These are phyloP conservation scores for Eucalyptus pauciflora DNA, from an alignment of 345 rosid genomes.

Conservation along the genomic window DNA sequence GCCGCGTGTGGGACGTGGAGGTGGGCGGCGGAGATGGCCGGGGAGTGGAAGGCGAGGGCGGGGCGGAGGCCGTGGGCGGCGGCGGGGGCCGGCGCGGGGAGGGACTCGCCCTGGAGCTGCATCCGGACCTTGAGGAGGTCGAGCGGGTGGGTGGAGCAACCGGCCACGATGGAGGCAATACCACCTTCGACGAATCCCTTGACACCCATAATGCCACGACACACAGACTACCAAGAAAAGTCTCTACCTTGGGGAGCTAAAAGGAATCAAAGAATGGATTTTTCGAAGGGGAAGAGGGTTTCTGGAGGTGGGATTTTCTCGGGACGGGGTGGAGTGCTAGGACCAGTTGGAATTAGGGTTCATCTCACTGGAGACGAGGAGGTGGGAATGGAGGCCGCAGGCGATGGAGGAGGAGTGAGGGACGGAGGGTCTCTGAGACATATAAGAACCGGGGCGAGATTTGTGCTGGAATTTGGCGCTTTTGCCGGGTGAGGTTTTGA, in stretches of 20 bases:
- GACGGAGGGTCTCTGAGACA: constrained; percentile 70
- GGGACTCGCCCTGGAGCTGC: constrained; percentile 73
- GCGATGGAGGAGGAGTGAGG: constrained; percentile 70
- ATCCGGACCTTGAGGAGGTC: constrained; percentile 79
- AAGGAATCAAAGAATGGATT: neutral
- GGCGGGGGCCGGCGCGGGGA: neutral
- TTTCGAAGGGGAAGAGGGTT: neutral
- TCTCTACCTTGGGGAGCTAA: neutral
- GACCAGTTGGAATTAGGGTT: constrained; percentile 43
- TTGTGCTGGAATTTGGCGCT: neutral
- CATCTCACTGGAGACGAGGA: constrained; percentile 61
- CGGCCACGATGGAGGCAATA: constrained; percentile 61
- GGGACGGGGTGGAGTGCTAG: neutral
- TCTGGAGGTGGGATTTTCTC: too few relatives aligned
- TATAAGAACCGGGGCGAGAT: constrained; percentile 4
- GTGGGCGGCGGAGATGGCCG: constrained; percentile 22
- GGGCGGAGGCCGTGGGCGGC: constrained; percentile 28
- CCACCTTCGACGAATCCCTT: constrained; percentile 82
- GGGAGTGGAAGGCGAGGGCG: constrained; percentile 16
- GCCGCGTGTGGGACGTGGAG: neutral
- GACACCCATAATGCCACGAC: constrained; percentile 32
- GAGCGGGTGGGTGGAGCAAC: constrained; percentile 79
- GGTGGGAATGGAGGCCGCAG: constrained; percentile 59
- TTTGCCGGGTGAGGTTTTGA: neutral
- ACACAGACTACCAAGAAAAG: neutral